Base-by-base conservation (phyloP, 768 basidiomycete species). In the Psilocybe tampanensis region DNA sequence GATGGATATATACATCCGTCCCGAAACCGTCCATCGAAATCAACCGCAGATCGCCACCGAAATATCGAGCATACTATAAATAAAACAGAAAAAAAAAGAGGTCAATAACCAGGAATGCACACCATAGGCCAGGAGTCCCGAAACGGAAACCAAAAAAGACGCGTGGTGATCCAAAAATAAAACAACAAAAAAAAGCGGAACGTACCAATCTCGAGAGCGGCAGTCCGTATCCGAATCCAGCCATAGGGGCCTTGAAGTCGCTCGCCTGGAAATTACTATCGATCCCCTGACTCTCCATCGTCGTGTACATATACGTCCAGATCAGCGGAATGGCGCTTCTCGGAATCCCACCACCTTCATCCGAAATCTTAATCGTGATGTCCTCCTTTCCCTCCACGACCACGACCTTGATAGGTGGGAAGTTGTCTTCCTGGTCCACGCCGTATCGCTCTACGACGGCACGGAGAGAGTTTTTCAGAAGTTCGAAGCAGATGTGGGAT, bases 1-100 rank as follows among this genome's bases (percentile, higher is more conserved):
- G 75, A 69, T 95, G 94, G 60, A 96, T 94, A 68, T 95, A 96
- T 2, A 95, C 91, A 68, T 96, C 94, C 33, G 92, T 94, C 9
- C 94, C 94, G 67, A 91, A 94, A n/a, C 97, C 96, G 60, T 99
- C 97, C 95, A 99, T 98, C 42, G 94, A 90, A 60, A 99, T 99
- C 54, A 99, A 72, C 17, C 92, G 80, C 24, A 99, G 75, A 71
- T 98, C 95, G 0, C 94, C 92, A 0, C 94, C 96, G 66, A 98
- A 97, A 70, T 97, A 99, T 47, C 96, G 79, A 0, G 95, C 95
- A 66, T 98, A 99, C 85, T 93, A 13, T n/a, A 48, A 52, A 15
- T 1, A 32, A n/a, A 22, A 53, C 47, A 29, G 33, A 50, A 48
- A 54, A n/a, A 3, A 32, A n/a, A 21, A 53, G 50, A n/a, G 39